Base-by-base conservation (phyloP, 2,329 filamentous ascomycete genomes). In the Colletotrichum destructivum region DNA sequence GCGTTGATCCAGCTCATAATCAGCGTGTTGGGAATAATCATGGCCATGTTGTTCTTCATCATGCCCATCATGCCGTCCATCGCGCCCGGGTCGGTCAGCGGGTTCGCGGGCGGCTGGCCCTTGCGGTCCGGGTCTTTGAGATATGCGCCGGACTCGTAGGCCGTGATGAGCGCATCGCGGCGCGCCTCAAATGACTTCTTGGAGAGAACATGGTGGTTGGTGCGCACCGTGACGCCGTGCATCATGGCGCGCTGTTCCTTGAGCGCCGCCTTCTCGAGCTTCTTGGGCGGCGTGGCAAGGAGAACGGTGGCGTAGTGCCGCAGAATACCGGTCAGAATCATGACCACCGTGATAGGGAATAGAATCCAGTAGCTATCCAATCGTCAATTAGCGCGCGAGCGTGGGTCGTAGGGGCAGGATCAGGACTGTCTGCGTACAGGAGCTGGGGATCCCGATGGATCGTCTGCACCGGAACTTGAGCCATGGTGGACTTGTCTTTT, bases 41-140 rank as follows among this genome's bases (percentile, higher is more conserved):
- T 99, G 75, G 96, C 96, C 93, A 99, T 98, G 81, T 99, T 98
- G 69, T 95, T 95, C 89, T 99, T 99, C 94, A 99, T 97, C 94
- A 98, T 98, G 76, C 96, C 96, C 96, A 99, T 99, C 96, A 99
- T 99, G 76, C 95, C 96, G 80, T 99, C 97, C 96, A 99, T 99
- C 70, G 94, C 94, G 59, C 93, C 93, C 26, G 97, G 97, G 81
- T 99, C 96, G 13, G 93, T 94, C 90, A 99, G 95, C 4, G 96
- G 96, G 83, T 98, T 99, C 47, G 94, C 91, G 23, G 95, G 92
- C 3, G 95, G 93, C 84, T 98, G 94, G 63, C 95, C 95, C 79
- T 93, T 92, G 78, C 88, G 90, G 66, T 96, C 94, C 2, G 95
- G 95, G 74, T 97, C 94, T 81, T 98, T 98, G 59, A 99, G 87